Evolutionary conservation across 805 yeast genomes (phyloP), one percentile per base, ranked within the genome.

Genomic region (Wickerhamiella dianesei): DNA sequence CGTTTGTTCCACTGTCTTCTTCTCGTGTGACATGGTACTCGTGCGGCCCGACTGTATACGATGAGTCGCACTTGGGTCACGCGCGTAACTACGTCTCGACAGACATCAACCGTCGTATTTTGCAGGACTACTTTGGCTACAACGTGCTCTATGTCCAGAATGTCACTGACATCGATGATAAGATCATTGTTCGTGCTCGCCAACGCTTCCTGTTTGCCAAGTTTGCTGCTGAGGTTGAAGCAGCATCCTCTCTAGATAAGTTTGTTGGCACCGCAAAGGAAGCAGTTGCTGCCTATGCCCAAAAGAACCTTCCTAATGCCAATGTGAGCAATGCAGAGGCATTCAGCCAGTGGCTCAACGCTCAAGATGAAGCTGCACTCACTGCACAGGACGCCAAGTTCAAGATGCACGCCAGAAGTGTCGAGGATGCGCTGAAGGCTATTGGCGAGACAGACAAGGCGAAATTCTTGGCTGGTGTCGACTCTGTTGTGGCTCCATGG

Each of bases 11-110:
- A 2, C 65, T 70, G 48, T 66, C 69, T 21, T 74, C 75, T 2
- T 61, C 60, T 35, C 74, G 75, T 50, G 82, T 92, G 44, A 74
- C 87, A 0, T 92, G 98, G 98, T 92, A 92, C 68, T 83, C 87
- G 48, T 92, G 98, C 73, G 98, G 98, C 4, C 98, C 98, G 12
- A 92, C 98, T 0, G 98, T 92, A 14, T 92, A 92, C 61, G 95
- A 92, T 65, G 78, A 92, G 32, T 77, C 88, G 45, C 98, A 92
- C 61, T 87, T 92, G 96, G 98, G 98, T 19, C 98, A 92, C 64
- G 98, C 98, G 13, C 74, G 98, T 64, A 92, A 92, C 66, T 92
- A 92, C 59, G 97, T 92, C 44, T 77, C 95, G 8, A 84, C 83
- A 45, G 98, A 92, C 64, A 86, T 92, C 61, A 83, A 87, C 62